Percentiles rank a stretch among this genome's conserved stretches.
Conservation (phyloP, 1,139 yeast species). For the Yamadazyma atlantica region DNA sequence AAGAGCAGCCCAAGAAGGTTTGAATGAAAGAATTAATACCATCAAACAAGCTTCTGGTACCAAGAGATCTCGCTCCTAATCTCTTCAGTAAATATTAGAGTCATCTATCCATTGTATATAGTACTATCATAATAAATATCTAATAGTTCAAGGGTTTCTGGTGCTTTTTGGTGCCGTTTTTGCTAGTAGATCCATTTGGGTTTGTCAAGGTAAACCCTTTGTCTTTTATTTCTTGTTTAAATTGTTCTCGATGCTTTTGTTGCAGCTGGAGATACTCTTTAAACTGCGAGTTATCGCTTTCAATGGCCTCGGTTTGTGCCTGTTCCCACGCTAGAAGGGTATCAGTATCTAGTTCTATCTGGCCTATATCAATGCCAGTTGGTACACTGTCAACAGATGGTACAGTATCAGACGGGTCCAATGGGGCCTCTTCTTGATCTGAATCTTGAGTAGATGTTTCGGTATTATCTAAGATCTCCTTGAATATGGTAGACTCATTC, state of each 20-base stretch:
- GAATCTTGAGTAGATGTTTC: neutral
- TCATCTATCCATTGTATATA: slow-evolving; percentile 1
- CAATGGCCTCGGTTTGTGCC: neutral
- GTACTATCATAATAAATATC: neutral
- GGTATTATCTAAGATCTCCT: slow-evolving; percentile 1
- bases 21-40: slow-evolving; percentile 50
- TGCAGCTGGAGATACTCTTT: slow-evolving; percentile 17
- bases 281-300: slow-evolving; percentile 3
- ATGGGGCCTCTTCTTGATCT: too few relatives aligned
- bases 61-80: too few relatives aligned
- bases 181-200: too few relatives aligned
- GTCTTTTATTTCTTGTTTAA: slow-evolving; percentile 23
- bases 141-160: neutral
- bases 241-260: slow-evolving; percentile 20
- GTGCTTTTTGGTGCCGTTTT: neutral
- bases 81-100: neutral
- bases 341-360: slow-evolving; percentile 13
- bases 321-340: slow-evolving; percentile 8
- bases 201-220: slow-evolving; percentile 18
- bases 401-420: too few relatives aligned
- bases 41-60: slow-evolving; percentile 21
- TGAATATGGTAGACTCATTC: slow-evolving; percentile 6
- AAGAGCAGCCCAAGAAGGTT: slow-evolving; percentile 81
- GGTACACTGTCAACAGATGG: too few relatives aligned
- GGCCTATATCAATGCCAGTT: slow-evolving; percentile 6